Conservation (phyloP, 495 filamentous ascomycete genomes). For the Copromyces sp. region DNA sequence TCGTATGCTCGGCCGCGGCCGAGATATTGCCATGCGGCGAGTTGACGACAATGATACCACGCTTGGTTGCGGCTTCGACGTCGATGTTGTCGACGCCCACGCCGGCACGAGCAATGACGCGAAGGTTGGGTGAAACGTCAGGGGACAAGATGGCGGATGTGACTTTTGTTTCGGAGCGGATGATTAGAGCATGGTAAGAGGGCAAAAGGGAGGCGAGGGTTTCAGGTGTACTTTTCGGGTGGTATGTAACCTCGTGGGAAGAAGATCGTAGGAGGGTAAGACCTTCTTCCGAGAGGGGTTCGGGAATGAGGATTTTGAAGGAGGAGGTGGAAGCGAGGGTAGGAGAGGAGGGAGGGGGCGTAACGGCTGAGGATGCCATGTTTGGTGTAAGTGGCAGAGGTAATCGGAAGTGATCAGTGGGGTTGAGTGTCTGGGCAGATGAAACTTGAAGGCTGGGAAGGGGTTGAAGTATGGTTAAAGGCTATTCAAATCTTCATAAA, state of each 20-base stretch:
- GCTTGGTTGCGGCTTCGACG: constrained; percentile 51
- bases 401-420: background rate
- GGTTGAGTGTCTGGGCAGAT: background rate
- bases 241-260: constrained; percentile 44
- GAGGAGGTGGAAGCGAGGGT: constrained; percentile 5
- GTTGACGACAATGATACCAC: constrained; percentile 63
- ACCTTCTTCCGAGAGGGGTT: constrained; percentile 65
- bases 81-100: constrained; percentile 73
- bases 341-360: constrained; percentile 6
- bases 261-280: constrained; percentile 44
- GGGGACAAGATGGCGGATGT: constrained; percentile 43
- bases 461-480: background rate
- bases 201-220: constrained; percentile 51
- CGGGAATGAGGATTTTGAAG: constrained; percentile 56
- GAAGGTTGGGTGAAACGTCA: constrained; percentile 44
- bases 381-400: background rate
- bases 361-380: constrained; percentile 30
- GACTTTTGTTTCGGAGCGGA: constrained; percentile 65
- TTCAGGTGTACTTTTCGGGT: constrained; percentile 29
- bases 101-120: constrained; percentile 64
- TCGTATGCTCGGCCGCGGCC: constrained; percentile 59
- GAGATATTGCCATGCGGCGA: constrained; percentile 59
- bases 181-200: constrained; percentile 55
- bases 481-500: background rate
- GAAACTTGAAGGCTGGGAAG: background rate